These are phyloP conservation scores for Candida mattraensis DNA, from an alignment of 805 yeast species.

Conservation along the genomic window DNA sequence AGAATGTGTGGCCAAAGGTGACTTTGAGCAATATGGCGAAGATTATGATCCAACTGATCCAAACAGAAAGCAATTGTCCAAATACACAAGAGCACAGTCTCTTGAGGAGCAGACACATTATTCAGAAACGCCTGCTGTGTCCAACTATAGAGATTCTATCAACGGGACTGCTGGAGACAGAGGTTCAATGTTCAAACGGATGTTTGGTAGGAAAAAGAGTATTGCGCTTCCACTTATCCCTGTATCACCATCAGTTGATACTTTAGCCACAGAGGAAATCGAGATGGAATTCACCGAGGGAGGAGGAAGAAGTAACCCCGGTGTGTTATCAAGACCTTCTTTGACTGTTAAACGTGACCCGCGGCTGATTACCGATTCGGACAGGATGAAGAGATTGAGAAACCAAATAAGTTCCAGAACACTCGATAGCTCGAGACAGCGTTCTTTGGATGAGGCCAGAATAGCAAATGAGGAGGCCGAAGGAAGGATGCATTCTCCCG, in stretches of 20 bases:
- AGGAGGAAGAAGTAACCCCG: conserved; percentile 19
- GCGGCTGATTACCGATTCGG: conserved; percentile 22
- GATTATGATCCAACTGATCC: conserved; percentile 84
- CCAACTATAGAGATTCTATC: conserved; percentile 34
- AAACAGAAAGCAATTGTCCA: conserved; percentile 51
- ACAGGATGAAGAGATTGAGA: conserved; percentile 21
- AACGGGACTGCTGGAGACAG: conserved; percentile 38
- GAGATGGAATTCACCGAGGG: conserved; percentile 41
- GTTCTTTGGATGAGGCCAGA: conserved; percentile 29
- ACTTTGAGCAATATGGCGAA: conserved; percentile 62
- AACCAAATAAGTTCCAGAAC: conserved; percentile 19
- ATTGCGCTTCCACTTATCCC: conserved; percentile 32
- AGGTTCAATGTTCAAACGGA: conserved; percentile 39
- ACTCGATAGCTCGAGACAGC: conserved; percentile 20
- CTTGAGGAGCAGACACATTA: conserved; percentile 26
- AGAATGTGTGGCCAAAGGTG: conserved; percentile 68
- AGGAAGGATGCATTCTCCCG: conserved; percentile 24
- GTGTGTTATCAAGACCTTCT: conserved; percentile 36
- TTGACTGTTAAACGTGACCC: conserved; percentile 27
- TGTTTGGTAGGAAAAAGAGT: conserved; percentile 30
- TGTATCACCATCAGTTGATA: conserved; percentile 35
- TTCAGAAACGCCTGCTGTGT: conserved; percentile 14
- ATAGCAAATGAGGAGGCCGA: conserved; percentile 21
- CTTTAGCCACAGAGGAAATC: conserved; percentile 50
- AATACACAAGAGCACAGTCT: conserved; percentile 38